phyloP scores from a whole-genome alignment of 108 stramenopile genomes.

The Skeletonema potamos region DNA sequence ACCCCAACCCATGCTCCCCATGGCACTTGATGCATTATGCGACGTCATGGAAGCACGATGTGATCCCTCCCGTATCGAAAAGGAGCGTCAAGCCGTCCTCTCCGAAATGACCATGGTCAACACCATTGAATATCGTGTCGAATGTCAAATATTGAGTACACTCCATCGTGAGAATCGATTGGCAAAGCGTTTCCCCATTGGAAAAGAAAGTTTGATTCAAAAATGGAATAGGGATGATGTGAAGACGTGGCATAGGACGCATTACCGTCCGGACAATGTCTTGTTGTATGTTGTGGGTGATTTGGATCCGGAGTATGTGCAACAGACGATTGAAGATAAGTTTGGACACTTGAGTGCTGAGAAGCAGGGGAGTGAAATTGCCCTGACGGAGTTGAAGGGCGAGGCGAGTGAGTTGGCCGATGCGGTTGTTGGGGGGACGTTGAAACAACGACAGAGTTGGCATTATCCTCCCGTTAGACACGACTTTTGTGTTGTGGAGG shows the following conservation, averaged over 20 bases:
- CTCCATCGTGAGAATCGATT: constrained; percentile 96
- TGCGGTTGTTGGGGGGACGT: constrained; percentile 73
- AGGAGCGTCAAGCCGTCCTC: constrained; percentile 95
- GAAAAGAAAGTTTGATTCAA: constrained; percentile 92
- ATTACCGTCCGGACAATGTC: constrained; percentile 98
- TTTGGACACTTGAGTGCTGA: constrained; percentile 85
- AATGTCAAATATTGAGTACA: constrained; percentile 95
- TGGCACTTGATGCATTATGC: constrained; percentile 93
- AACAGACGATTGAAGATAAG: constrained; percentile 79
- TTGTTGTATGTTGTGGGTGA: constrained; percentile 96
- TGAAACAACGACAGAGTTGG: constrained; percentile 89
- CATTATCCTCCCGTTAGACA: constrained; percentile 90
- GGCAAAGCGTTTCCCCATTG: constrained; percentile 97
- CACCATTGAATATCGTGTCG: constrained; percentile 96
- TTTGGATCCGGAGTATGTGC: constrained; percentile 80
- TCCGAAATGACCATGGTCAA: constrained; percentile 98
- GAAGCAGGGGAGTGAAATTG: constrained; percentile 76
- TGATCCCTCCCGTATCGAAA: constrained; percentile 91
- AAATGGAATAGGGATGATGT: constrained; percentile 92
- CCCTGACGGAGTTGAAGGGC: constrained; percentile 63
- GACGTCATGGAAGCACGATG: constrained; percentile 97
- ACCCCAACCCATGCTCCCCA: constrained; percentile 83
- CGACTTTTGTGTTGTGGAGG: constrained; percentile 76
- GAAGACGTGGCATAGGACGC: constrained; percentile 93
- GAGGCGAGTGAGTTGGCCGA: constrained; percentile 73